phyloP scores from a whole-genome alignment of 2,329 filamentous ascomycete species.

The Xylaria sp. region DNA sequence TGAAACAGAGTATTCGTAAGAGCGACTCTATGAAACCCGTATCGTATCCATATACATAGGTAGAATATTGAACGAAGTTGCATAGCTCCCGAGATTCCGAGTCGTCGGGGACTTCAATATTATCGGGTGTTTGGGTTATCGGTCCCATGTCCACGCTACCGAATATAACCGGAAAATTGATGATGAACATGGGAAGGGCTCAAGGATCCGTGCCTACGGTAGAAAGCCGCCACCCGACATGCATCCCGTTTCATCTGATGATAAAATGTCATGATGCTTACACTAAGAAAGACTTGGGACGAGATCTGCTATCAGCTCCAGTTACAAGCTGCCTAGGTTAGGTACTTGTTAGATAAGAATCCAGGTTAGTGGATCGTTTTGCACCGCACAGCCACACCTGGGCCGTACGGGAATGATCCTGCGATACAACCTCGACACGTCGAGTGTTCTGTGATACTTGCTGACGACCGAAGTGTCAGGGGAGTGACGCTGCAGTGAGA shows the following conservation, averaged over 20 bases:
- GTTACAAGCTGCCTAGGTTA: not conserved
- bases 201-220: not conserved
- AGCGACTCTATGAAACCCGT: not conserved
- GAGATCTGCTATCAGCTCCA: slow-evolving; percentile 1
- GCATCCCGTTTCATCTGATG: not conserved
- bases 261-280: slow-evolving; percentile 1
- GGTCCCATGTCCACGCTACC: not conserved
- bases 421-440: slow-evolving; percentile 5
- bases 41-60: too few species aligned
- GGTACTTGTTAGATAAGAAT: not conserved
- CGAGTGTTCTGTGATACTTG: not conserved
- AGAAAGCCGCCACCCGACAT: not conserved
- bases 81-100: not conserved
- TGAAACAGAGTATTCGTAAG: too few species aligned
- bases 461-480: slow-evolving; percentile 13
- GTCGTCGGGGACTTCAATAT: not conserved
- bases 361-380: not conserved
- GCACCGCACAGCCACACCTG: slow-evolving; percentile 5
- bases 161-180: not conserved
- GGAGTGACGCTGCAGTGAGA: slow-evolving; percentile 19
- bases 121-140: not conserved
- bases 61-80: too few species aligned
- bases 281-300: not conserved
- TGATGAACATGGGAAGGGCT: not conserved
- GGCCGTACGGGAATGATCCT: not conserved